These are phyloP conservation scores for Aspergillus sclerotiicarbonarius DNA, from an alignment of 495 filamentous ascomycete species.

Conservation along the genomic window DNA sequence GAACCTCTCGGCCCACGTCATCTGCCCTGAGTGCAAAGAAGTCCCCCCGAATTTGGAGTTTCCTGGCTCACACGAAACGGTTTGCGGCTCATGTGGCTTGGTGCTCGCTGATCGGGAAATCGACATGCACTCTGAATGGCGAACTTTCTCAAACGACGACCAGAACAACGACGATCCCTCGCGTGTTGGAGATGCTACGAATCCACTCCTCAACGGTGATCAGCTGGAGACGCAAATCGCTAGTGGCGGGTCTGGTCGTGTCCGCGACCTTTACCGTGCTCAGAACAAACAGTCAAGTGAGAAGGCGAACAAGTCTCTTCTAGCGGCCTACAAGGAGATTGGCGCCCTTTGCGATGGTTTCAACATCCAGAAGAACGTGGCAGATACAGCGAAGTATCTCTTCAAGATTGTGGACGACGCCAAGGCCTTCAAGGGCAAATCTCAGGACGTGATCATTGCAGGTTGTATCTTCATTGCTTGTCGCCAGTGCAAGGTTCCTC, in stretches of 20 bases:
- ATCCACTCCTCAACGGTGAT: slow-evolving; percentile 83
- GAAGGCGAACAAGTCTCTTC: slow-evolving; percentile 76
- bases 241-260: slow-evolving; percentile 68
- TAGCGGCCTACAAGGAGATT: slow-evolving; percentile 87
- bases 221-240: slow-evolving; percentile 91
- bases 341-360: slow-evolving; percentile 82
- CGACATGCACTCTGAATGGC: slow-evolving; percentile 95
- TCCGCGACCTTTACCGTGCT: slow-evolving; percentile 77
- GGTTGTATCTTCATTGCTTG: slow-evolving; percentile 97
- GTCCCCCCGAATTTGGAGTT: slow-evolving; percentile 92
- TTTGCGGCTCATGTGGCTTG: slow-evolving; percentile 88
- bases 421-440: slow-evolving; percentile 93
- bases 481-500: slow-evolving; percentile 78
- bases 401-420: slow-evolving; percentile 91
- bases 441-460: slow-evolving; percentile 88
- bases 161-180: slow-evolving; percentile 93
- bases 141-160: slow-evolving; percentile 97
- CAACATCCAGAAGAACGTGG: slow-evolving; percentile 72
- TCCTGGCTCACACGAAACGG: slow-evolving; percentile 85
- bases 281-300: slow-evolving; percentile 84
- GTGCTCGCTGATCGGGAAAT: slow-evolving; percentile 88
- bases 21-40: slow-evolving; percentile 89
- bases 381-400: slow-evolving; percentile 86
- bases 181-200: slow-evolving; percentile 91
- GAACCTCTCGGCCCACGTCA: slow-evolving; percentile 79